Evolutionary conservation across 352 stramenopile genomes (phyloP).

Genomic region (Phytophthora macrochlamydospora): DNA sequence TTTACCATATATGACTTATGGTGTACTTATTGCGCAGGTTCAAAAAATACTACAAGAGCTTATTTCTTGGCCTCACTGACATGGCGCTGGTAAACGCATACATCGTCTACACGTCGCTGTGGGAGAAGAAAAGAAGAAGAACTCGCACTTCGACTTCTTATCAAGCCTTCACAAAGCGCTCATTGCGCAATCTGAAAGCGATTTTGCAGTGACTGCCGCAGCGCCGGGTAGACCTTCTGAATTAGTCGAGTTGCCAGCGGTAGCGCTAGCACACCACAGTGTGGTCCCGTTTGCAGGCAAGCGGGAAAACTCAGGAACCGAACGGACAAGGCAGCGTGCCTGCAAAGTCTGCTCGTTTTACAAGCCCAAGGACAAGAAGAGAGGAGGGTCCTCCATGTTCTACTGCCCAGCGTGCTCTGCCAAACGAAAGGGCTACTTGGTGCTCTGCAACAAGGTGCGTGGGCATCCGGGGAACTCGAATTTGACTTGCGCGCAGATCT

Average conservation of each 20-base stretch:
- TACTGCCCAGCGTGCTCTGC: constrained; percentile 16
- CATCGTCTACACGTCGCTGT: not conserved
- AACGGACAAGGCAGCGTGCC: constrained; percentile 1
- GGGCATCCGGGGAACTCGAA: constrained; percentile 13
- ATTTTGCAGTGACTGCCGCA: not conserved
- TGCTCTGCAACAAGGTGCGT: constrained; percentile 13
- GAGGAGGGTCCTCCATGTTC: constrained; percentile 8
- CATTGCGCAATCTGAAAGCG: not conserved
- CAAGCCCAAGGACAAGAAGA: constrained; percentile 15
- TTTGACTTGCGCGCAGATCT: constrained; percentile 23
- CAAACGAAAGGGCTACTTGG: not conserved
- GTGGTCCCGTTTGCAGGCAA: not conserved
- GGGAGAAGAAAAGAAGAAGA: constrained; percentile 11
- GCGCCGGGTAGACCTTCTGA: not conserved
- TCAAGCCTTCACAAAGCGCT: not conserved
- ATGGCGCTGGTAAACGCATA: constrained; percentile 10
- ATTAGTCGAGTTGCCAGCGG: not conserved
- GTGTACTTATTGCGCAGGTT: constrained; percentile 5
- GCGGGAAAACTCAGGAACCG: constrained; percentile 1
- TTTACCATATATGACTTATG: constrained; percentile 1
- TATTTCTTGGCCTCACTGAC: constrained; percentile 5
- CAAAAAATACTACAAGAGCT: constrained; percentile 6
- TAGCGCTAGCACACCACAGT: not conserved
- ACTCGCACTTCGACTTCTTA: constrained; percentile 1
- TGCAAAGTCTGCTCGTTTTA: constrained; percentile 20